Evolutionary conservation across 2,329 filamentous ascomycete species (phyloP), one percentile per base, ranked within the genome.

Genomic region (Penicillium sp.): DNA sequence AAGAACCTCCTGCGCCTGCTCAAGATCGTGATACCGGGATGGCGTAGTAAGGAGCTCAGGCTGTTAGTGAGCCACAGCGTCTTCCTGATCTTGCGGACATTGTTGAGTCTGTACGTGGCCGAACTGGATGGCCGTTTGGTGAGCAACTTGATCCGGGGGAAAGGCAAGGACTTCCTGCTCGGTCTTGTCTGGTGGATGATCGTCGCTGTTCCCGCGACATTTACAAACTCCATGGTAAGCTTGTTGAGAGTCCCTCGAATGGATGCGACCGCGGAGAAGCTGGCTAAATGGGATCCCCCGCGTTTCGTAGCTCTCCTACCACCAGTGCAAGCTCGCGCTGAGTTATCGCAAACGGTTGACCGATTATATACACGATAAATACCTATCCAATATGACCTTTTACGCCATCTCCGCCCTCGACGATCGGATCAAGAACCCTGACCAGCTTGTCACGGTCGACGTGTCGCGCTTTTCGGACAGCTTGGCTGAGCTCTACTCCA

Each of bases 141-240:
- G 53, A 96, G 94, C 75, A 92, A 85, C 59, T 77, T 99, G 51
- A 92, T 99, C 42, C 87, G 91, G 72, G 94, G 94, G 2, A 94
- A 87, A 61, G 94, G 93, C 15, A 89, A 85, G 71, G 91, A 95
- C 60, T 99, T 99, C 62, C 69, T 97, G 64, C 85, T 86, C 62
- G 86, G 90, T 0, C 85, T 99, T 63, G 83, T 95, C 6, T 96
- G 93, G 91, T 99, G 94, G 94, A 99, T 99, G 94, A 72, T 93
- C 50, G 94, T 99, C 60, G 93, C 94, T 24, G 82, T 99, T 15
- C 94, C 94, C 9, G 94, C 94, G 1, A 97, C 94, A 0, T 96
- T 97, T 70, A 99, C 94, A 38, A 99, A 99, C 73, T 96, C 92
- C 0, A 99, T 99, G 94, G 89, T 94, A 73, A 72, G 83, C 36